A percentile compares a stretch with the other conserved stretches of the same genome.
These are phyloP conservation scores for Coniochaeta pulveracea DNA, from an alignment of 2,329 filamentous ascomycete genomes.

Conservation along the genomic window DNA sequence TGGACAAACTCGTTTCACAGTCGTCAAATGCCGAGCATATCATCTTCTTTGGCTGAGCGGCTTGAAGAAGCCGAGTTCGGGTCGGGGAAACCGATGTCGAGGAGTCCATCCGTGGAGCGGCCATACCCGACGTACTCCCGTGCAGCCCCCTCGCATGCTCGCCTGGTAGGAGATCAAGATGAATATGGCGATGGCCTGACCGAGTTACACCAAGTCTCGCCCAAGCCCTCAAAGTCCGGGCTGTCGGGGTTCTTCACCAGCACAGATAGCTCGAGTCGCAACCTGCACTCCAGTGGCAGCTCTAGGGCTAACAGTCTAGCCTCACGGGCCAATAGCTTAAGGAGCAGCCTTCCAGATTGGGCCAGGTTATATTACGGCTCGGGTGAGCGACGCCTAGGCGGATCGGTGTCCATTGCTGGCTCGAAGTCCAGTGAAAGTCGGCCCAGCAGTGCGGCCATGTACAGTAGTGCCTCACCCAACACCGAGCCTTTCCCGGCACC, in stretches of 20 bases:
- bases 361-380: constrained; percentile 60
- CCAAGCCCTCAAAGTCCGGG: constrained; percentile 40
- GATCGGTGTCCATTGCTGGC: constrained; percentile 31
- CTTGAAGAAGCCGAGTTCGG: constrained; percentile 22
- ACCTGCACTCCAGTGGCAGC: constrained; percentile 37
- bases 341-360: constrained; percentile 34
- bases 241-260: constrained; percentile 39
- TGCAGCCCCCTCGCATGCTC: constrained; percentile 25
- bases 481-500: constrained; percentile 33
- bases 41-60: constrained; percentile 36
- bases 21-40: constrained; percentile 45
- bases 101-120: constrained; percentile 35
- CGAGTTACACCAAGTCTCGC: constrained; percentile 41
- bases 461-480: constrained; percentile 37
- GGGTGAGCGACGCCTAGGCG: constrained; percentile 45
- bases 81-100: constrained; percentile 15
- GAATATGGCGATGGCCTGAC: constrained; percentile 54
- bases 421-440: constrained; percentile 37
- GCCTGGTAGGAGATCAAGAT: constrained; percentile 45
- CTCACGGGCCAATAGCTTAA: constrained; percentile 34
- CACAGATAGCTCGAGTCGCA: constrained; percentile 32
- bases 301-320: constrained; percentile 15
- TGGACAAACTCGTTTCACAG: constrained; percentile 35
- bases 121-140: constrained; percentile 33
- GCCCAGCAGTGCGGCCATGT: constrained; percentile 28